A percentile compares a stretch with the other conserved stretches of the same genome.
Evolutionary conservation across 225 moss, liverwort and hornwort species (phyloP).

Genomic region (Climacium dendroides): DNA sequence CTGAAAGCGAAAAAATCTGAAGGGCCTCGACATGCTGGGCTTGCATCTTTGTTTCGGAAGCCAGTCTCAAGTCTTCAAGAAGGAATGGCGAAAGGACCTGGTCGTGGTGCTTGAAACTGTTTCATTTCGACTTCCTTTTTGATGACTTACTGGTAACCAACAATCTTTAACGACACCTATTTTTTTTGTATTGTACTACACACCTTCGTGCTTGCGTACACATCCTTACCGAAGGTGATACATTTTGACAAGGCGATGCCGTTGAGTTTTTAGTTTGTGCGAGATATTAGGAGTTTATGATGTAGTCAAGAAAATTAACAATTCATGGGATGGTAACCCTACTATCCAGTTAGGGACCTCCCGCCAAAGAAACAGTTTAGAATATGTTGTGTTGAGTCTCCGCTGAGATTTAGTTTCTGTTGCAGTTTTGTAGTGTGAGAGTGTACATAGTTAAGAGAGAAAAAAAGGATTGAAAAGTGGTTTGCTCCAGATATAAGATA

Average conservation of each 20-base stretch:
- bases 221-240: background rate
- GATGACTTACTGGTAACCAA: background rate
- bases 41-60: constrained; percentile 25
- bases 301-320: background rate
- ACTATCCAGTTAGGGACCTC: constrained; percentile 1
- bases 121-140: background rate
- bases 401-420: background rate
- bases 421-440: background rate
- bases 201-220: background rate
- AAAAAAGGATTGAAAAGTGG: background rate
- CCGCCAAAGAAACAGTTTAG: background rate
- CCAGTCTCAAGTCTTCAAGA: background rate
- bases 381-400: background rate
- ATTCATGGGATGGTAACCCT: constrained; percentile 13
- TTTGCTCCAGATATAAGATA: background rate
- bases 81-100: background rate
- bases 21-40: constrained; percentile 15
- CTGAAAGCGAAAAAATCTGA: constrained; percentile 14
- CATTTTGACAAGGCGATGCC: constrained; percentile 1
- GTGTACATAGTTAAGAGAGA: background rate
- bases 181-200: background rate
- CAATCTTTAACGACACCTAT: background rate
- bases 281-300: constrained; percentile 3
- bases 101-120: background rate
- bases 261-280: constrained; percentile 34